A percentile compares a stretch with the other conserved stretches of the same genome.
These are phyloP conservation scores for Cyclospora cayetanensis DNA, from an alignment of 169 alveolate species.

Conservation along the genomic window DNA sequence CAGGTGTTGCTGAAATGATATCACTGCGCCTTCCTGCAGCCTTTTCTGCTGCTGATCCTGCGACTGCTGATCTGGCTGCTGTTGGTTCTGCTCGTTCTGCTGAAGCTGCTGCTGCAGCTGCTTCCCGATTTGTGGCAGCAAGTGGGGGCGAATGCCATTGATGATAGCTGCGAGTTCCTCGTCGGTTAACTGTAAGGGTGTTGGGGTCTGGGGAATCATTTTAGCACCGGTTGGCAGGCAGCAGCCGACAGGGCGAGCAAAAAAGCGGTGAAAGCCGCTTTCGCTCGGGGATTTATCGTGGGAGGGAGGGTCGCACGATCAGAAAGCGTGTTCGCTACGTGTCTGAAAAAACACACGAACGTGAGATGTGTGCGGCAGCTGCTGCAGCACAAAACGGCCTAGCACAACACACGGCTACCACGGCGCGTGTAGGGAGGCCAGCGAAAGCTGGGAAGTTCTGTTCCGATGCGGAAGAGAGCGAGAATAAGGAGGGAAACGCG, in stretches of 20 bases:
- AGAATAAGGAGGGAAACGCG: too few relatives aligned
- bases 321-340: too few relatives aligned
- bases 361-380: too few relatives aligned
- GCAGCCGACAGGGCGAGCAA: background rate
- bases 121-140: conserved; percentile 17
- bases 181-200: background rate
- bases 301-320: too few relatives aligned
- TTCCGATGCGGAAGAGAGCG: too few relatives aligned
- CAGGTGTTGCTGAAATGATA: background rate
- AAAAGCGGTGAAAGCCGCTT: too few relatives aligned
- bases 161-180: conserved; percentile 1
- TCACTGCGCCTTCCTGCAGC: background rate
- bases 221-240: background rate
- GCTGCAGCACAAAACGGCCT: too few relatives aligned
- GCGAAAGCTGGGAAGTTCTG: too few relatives aligned
- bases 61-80: conserved; percentile 1
- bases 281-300: too few relatives aligned
- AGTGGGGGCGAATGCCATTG: conserved; percentile 6
- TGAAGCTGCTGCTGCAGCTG: conserved; percentile 30
- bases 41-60: conserved; percentile 3
- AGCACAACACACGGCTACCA: too few relatives aligned
- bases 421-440: too few relatives aligned
- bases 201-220: conserved; percentile 3
- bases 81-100: background rate
- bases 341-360: too few relatives aligned